Evolutionary conservation across 192 early-diverging fungal species (phyloP), one percentile per base, ranked within the genome.

Genomic region (Thamnidium elegans): DNA sequence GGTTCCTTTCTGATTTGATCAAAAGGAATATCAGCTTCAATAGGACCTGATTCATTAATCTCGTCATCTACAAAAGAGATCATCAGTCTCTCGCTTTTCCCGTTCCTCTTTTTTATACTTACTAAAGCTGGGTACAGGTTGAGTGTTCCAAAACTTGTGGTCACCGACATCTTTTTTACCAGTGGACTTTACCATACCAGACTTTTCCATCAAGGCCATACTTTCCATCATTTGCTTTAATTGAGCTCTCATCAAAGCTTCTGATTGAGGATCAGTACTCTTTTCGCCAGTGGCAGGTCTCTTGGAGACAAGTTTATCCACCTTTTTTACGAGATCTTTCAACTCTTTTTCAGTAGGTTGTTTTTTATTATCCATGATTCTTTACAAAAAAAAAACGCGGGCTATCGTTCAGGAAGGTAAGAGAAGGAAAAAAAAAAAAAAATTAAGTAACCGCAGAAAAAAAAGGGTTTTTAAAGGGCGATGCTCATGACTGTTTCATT

Each of bases 121-220:
- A 79, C 90, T 87, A 65, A 87, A 81, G 58, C 86, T 78, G 14
- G 89, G 89, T 14, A 99, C 97, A 9, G 97, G 97, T 73, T 99
- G 97, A 11, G 97, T 99, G 68, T 78, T 87, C 97, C 97, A 99
- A 67, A 99, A 99, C 80, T 94, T 88, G 80, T 96, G 91, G 26
- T 84, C 78, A 3, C 70, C 71, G 65, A 77, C 78, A 15, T 79
- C 79, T 58, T 82, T 82, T 36, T 74, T 73, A 47, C 67, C 69
- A 7, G 63, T 55, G 10, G 56, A 42, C 21, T 63, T 62, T 17
- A 53, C 19, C 42, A 55, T 43, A 56, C 62, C 65, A 43, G 58
- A 36, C 23, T 64, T 47, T 43, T 73, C 71, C 39, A 65, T 45
- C n/a, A 63, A 50, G 17, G 65, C 39, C 42, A 73, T 44, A 31